Base-by-base conservation (phyloP, 371 early-diverging fungal genomes). In the Sporodiniella umbellata region DNA sequence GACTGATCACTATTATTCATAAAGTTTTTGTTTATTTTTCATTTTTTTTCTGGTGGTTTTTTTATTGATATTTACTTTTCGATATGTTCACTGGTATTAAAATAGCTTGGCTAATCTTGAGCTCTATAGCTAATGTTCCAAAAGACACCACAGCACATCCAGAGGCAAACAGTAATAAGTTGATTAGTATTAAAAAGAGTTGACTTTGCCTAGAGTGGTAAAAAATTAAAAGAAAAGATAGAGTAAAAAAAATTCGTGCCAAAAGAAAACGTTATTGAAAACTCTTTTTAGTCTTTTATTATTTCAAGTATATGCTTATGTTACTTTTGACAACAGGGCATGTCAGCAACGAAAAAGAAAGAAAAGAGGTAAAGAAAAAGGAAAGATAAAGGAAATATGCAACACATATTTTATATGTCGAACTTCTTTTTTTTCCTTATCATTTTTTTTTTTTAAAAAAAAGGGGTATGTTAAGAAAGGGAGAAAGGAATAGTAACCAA, bases 301-400 rank as follows among this genome's bases (percentile, higher is more conserved):
- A 30, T 24, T n/a, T n/a, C n/a, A n/a, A n/a, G n/a, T n/a, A n/a
- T n/a, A n/a, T n/a, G n/a, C n/a, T n/a, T n/a, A n/a, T n/a, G n/a
- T n/a, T 45, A 72, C 73, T 69, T 65, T 63, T 69, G 67, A 69
- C 73, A 72, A 56, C 73, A 72, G 35, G 60, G 24, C 73, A 72
- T 72, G 19, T 35, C 45, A 7, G 10, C 30, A 28, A 28, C 7
- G 30, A 10, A 39, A 14, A 21, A 22, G 11, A 48, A 10, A 25
- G 26, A 19, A 17, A 42, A 33, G 33, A 21, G 30, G 39, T 45
- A 31, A 50, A 22, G 40, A 18, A 48, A 42, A 43, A 26, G 43
- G 24, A 30, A 28, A 21, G 31, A 28, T 11, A 19, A 15, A 8
- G 14, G 30, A 45, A 30, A 12, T 35, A 22, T 47, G 28, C 33